Evolutionary conservation across 371 early-diverging fungal species (phyloP).

Genomic region (Mucor lusitanicus): DNA sequence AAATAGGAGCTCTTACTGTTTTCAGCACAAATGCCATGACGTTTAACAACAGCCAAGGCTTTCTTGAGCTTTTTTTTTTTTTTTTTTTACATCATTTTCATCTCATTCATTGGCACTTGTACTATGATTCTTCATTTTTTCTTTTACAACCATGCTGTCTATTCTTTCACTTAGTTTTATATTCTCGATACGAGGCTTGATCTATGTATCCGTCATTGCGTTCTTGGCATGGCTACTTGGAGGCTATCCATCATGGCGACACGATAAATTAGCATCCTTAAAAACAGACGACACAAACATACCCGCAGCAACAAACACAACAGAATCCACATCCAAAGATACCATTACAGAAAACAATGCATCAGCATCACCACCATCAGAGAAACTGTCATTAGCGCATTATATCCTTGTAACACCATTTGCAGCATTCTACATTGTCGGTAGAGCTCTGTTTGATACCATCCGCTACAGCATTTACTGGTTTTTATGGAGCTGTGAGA

Average conservation of each 20-base stretch:
- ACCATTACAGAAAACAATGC: neutral
- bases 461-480: slow-evolving; percentile 22
- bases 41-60: slow-evolving; percentile 7
- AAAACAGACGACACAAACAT: neutral
- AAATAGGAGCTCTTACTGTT: no score
- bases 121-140: neutral
- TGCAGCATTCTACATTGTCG: slow-evolving; percentile 33
- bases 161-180: neutral
- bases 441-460: slow-evolving; percentile 20
- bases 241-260: slow-evolving; percentile 22
- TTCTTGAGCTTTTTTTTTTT: slow-evolving; percentile 2
- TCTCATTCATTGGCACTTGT: neutral
- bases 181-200: slow-evolving; percentile 22
- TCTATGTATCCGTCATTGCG: slow-evolving; percentile 1
- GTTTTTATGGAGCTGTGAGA: slow-evolving; percentile 28
- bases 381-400: slow-evolving; percentile 24
- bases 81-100: neutral
- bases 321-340: neutral
- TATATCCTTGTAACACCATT: slow-evolving; percentile 38
- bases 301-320: neutral
- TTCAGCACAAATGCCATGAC: neutral
- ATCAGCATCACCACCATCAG: neutral
- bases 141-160: neutral
- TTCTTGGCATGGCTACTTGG: slow-evolving; percentile 8
- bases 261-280: neutral